Evolutionary conservation across 768 basidiomycete species (phyloP).

Genomic region (Lentinula sp.): DNA sequence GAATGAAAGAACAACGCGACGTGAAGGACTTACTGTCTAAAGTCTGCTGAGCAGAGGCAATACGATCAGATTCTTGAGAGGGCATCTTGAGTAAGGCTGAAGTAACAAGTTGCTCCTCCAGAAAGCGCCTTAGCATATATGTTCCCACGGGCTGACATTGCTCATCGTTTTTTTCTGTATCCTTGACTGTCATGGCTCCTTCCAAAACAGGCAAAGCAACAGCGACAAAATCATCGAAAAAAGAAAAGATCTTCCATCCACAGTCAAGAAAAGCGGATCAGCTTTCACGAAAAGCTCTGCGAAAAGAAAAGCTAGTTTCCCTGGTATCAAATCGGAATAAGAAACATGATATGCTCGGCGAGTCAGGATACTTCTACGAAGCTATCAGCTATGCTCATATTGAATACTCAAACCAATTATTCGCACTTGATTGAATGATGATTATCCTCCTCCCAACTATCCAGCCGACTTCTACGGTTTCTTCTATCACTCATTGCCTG

Average conservation of each 20-base stretch:
- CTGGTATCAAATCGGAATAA: conserved; percentile 48
- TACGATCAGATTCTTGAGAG: conserved; percentile 51
- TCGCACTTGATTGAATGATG: not conserved
- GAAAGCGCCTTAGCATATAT: too few species aligned
- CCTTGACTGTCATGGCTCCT: conserved; percentile 4
- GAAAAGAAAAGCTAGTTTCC: conserved; percentile 62
- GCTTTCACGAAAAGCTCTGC: conserved; percentile 56
- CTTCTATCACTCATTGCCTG: conserved; percentile 68
- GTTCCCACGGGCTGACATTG: too few species aligned
- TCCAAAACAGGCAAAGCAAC: conserved; percentile 24
- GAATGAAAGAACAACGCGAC: not conserved
- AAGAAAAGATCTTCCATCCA: conserved; percentile 80
- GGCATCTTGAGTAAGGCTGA: conserved; percentile 18
- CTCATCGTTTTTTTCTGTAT: not conserved
- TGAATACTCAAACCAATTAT: not conserved
- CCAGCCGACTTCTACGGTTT: conserved; percentile 69
- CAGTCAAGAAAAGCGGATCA: conserved; percentile 80
- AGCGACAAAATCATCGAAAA: conserved; percentile 31
- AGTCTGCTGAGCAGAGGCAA: conserved; percentile 61
- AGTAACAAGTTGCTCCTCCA: too few species aligned
- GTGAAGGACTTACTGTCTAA: conserved; percentile 51
- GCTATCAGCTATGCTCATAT: not conserved
- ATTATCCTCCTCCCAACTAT: conserved; percentile 5
- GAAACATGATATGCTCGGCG: conserved; percentile 52
- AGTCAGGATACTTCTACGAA: conserved; percentile 4